Percentiles rank a stretch among this genome's conserved stretches.
Evolutionary conservation across 2,329 filamentous ascomycete genomes (phyloP).

Genomic region (Talaromyces sp.): DNA sequence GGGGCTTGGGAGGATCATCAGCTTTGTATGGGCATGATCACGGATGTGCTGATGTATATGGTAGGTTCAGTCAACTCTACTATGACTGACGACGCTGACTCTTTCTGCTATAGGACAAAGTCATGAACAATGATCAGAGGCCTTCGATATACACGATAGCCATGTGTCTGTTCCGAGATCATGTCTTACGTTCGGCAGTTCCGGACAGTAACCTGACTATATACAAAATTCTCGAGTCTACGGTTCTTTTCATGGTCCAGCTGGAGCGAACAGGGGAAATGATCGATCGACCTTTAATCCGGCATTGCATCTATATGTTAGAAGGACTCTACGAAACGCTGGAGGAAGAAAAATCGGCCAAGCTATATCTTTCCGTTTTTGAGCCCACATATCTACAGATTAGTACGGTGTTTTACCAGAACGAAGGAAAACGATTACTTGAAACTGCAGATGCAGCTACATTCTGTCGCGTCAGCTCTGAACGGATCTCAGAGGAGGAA

Average conservation of each 20-base stretch:
- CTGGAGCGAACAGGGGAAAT: slow-evolving; percentile 89
- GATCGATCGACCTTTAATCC: slow-evolving; percentile 77
- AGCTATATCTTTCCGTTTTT: slow-evolving; percentile 79
- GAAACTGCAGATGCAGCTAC: slow-evolving; percentile 73
- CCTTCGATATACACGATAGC: slow-evolving; percentile 79
- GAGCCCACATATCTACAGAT: slow-evolving; percentile 71
- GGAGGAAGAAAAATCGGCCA: slow-evolving; percentile 70
- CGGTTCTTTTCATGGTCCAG: slow-evolving; percentile 84
- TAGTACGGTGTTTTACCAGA: slow-evolving; percentile 69
- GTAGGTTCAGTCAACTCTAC: slow-evolving; percentile 38
- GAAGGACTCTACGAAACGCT: slow-evolving; percentile 81
- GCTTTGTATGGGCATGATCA: slow-evolving; percentile 91
- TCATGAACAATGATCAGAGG: slow-evolving; percentile 69
- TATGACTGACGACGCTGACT: background rate
- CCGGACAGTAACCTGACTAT: slow-evolving; percentile 50
- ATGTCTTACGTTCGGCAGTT: slow-evolving; percentile 66
- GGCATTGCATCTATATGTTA: slow-evolving; percentile 83
- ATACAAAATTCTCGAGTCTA: slow-evolving; percentile 71
- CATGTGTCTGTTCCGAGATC: slow-evolving; percentile 83
- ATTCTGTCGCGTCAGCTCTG: slow-evolving; percentile 74
- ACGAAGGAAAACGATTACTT: slow-evolving; percentile 71
- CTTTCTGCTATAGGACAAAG: slow-evolving; percentile 60
- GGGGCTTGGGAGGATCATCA: slow-evolving; percentile 85
- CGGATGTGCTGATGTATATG: slow-evolving; percentile 96
- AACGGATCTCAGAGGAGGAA: slow-evolving; percentile 73